A percentile compares a stretch with the other conserved stretches of the same genome.
These are phyloP conservation scores for Carpinus viminea DNA, from an alignment of 306 rosid genomes.

Conservation along the genomic window DNA sequence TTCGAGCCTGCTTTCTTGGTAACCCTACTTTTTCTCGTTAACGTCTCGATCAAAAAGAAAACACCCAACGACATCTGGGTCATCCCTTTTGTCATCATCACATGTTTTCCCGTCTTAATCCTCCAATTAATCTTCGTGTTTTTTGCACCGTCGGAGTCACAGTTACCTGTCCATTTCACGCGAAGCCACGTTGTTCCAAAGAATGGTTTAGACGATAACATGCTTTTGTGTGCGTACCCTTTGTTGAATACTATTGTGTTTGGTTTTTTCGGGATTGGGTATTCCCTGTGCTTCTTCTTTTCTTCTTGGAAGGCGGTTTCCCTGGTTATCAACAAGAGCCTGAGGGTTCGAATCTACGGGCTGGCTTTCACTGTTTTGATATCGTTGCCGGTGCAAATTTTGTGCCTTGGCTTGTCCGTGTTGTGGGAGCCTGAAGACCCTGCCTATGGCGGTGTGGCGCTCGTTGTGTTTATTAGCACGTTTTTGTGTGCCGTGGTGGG, in stretches of 20 bases:
- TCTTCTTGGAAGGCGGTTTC: constrained; percentile 65
- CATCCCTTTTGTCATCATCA: constrained; percentile 30
- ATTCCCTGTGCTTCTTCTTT: constrained; percentile 48
- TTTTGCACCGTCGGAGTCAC: constrained; percentile 25
- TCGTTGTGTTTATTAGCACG: constrained; percentile 51
- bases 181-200: constrained; percentile 17
- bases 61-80: constrained; percentile 37
- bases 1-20: constrained; percentile 77
- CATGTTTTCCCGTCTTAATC: constrained; percentile 37
- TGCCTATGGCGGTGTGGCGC: constrained; percentile 27
- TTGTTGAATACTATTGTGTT: constrained; percentile 47
- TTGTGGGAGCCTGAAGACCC: constrained; percentile 47
- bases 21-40: constrained; percentile 64
- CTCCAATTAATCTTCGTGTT: constrained; percentile 40
- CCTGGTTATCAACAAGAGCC: constrained; percentile 68
- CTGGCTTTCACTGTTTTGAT: constrained; percentile 39
- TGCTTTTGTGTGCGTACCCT: constrained; percentile 59
- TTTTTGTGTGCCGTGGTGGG: constrained; percentile 54
- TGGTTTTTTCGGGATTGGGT: constrained; percentile 40
- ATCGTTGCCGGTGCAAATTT: constrained; percentile 54
- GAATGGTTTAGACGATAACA: background rate
- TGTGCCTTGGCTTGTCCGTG: constrained; percentile 35
- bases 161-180: constrained; percentile 27
- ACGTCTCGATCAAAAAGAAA: constrained; percentile 50
- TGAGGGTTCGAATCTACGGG: constrained; percentile 48